phyloP scores from a whole-genome alignment of 148 eudicot genomes.

The Rhododendron kiyosumense region DNA sequence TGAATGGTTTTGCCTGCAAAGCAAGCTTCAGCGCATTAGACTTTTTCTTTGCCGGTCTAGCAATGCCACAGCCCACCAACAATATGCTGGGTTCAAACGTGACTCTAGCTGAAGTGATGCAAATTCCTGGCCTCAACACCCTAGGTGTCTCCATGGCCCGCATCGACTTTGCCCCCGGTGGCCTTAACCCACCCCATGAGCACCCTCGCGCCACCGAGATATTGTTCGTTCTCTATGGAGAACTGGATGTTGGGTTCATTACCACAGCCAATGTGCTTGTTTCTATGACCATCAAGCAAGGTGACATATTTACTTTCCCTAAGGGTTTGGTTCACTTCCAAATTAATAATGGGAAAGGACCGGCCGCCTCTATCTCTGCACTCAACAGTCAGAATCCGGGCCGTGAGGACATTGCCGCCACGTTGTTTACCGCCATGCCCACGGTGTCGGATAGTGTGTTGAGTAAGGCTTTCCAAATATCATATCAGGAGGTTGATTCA shows the following conservation, averaged over 20 bases:
- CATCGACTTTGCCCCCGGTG: background rate
- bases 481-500: background rate
- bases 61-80: background rate
- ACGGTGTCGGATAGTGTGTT: constrained; percentile 12
- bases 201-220: background rate
- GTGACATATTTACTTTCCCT: constrained; percentile 34
- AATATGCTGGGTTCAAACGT: background rate
- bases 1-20: no score
- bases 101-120: background rate
- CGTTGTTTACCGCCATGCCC: constrained; percentile 11
- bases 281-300: constrained; percentile 28
- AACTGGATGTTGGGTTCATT: background rate
- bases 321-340: no score
- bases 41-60: background rate
- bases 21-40: background rate
- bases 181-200: background rate
- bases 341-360: constrained; percentile 25
- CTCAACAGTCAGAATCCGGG: constrained; percentile 45
- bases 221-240: background rate
- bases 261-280: constrained; percentile 14
- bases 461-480: constrained; percentile 16
- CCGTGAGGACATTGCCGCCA: background rate
- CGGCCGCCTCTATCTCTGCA: constrained; percentile 25
- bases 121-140: background rate
- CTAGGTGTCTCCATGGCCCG: background rate